phyloP scores from a whole-genome alignment of 371 early-diverging fungal genomes.

The Actinomucor elegans region DNA sequence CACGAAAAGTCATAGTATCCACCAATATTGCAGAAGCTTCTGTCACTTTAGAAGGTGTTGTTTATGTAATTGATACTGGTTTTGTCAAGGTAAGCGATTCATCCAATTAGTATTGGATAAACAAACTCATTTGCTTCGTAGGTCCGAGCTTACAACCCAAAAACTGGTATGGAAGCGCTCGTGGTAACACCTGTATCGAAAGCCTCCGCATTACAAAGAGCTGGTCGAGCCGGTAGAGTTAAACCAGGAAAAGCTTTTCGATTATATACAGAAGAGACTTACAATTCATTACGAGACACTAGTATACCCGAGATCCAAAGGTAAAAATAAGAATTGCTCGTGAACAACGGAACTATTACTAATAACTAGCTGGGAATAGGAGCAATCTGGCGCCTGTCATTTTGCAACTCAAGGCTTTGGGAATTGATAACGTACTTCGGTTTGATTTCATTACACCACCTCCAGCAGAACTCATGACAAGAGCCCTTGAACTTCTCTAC shows the following conservation, averaged over 20 bases:
- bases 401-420: conserved; percentile 73
- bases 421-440: conserved; percentile 75
- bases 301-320: conserved; percentile 77
- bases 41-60: conserved; percentile 82
- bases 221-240: conserved; percentile 82
- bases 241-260: conserved; percentile 69
- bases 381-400: conserved; percentile 61
- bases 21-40: conserved; percentile 86
- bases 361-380: too few species aligned
- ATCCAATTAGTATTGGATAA: not conserved
- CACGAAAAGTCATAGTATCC: conserved; percentile 83
- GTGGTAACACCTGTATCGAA: conserved; percentile 65
- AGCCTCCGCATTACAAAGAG: conserved; percentile 78
- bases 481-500: conserved; percentile 67
- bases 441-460: conserved; percentile 80
- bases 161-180: conserved; percentile 61
- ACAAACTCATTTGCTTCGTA: conserved; percentile 30
- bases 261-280: conserved; percentile 73
- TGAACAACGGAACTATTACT: too few species aligned
- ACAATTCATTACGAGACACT: conserved; percentile 44
- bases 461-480: conserved; percentile 67
- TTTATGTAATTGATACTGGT: conserved; percentile 85
- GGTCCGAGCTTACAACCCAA: conserved; percentile 64
- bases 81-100: conserved; percentile 67
- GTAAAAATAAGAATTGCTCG: conserved; percentile 15